Evolutionary conservation across 2,329 filamentous ascomycete genomes (phyloP).

Genomic region (Aspergillus pseudoglaucus): DNA sequence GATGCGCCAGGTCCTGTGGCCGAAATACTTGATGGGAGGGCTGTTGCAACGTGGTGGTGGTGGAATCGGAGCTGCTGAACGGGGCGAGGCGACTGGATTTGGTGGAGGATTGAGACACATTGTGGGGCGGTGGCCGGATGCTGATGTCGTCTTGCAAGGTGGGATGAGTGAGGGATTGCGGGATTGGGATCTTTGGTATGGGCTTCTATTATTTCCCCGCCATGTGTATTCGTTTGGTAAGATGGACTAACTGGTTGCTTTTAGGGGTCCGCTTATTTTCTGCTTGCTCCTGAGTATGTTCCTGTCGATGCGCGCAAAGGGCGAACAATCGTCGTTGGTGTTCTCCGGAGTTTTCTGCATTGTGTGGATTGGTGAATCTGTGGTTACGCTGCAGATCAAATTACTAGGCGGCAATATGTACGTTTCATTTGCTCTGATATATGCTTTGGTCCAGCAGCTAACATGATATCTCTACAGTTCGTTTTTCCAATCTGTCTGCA

Average conservation of each 20-base stretch:
- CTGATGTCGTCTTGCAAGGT: constrained; percentile 58
- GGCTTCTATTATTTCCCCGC: neutral
- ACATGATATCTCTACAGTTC: constrained; percentile 54
- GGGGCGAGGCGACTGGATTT: constrained; percentile 46
- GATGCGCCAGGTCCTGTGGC: constrained; percentile 94
- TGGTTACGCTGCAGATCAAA: constrained; percentile 97
- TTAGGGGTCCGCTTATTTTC: constrained; percentile 87
- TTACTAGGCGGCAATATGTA: constrained; percentile 94
- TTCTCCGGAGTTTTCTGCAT: constrained; percentile 96
- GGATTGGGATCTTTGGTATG: constrained; percentile 91
- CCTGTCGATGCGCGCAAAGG: constrained; percentile 72
- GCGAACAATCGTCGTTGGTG: constrained; percentile 76
- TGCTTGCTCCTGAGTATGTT: constrained; percentile 83
- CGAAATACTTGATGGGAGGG: constrained; percentile 79
- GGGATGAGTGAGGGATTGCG: constrained; percentile 82
- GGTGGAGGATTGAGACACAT: constrained; percentile 47
- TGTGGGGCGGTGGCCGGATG: constrained; percentile 61
- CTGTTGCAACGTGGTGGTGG: constrained; percentile 55
- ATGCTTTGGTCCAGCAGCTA: neutral
- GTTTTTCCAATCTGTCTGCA: constrained; percentile 94
- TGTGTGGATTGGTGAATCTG: constrained; percentile 93
- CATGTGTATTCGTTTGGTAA: neutral
- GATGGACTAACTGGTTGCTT: constrained; percentile 4
- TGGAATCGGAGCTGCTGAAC: constrained; percentile 48
- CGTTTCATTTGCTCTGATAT: constrained; percentile 35